Evolutionary conservation across 2,329 filamentous ascomycete genomes (phyloP).

Genomic region (Diaporthe citrichinensis): DNA sequence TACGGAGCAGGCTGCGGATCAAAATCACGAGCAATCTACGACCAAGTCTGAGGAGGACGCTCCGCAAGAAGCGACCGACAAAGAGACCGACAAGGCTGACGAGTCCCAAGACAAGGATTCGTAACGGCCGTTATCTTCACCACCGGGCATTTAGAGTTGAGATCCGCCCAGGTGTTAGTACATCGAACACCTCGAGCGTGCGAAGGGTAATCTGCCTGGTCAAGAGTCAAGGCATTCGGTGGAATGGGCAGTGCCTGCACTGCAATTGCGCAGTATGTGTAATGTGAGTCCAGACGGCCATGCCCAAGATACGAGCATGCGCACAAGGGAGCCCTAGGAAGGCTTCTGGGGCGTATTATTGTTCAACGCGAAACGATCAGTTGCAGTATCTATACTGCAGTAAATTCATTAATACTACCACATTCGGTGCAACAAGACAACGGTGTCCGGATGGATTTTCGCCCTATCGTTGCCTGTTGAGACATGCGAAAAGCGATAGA

Average conservation of each 20-base stretch:
- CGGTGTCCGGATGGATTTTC: background rate
- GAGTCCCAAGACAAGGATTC: constrained; percentile 31
- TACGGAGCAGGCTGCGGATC: constrained; percentile 38
- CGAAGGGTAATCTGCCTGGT: background rate
- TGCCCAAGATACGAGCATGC: constrained; percentile 12
- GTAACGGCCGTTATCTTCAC: background rate
- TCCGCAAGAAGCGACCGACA: constrained; percentile 12
- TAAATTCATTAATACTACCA: constrained; percentile 29
- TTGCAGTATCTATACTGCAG: constrained; percentile 13
- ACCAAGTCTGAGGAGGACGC: constrained; percentile 2
- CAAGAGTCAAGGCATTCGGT: background rate
- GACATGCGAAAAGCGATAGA: background rate
- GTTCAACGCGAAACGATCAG: background rate
- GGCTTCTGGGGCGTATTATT: background rate
- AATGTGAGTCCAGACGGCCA: background rate
- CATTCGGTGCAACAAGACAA: background rate
- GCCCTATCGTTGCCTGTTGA: background rate
- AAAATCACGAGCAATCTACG: constrained; percentile 41
- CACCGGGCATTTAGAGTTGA: background rate
- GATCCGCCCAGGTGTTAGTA: background rate
- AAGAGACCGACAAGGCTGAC: constrained; percentile 42
- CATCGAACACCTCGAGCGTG: constrained; percentile 7
- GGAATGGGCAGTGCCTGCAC: background rate
- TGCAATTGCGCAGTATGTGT: background rate
- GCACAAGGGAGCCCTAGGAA: background rate